Percentiles rank a stretch among this genome's conserved stretches.
phyloP scores from a whole-genome alignment of 108 stramenopile species.

The Nitzschia putrida region DNA sequence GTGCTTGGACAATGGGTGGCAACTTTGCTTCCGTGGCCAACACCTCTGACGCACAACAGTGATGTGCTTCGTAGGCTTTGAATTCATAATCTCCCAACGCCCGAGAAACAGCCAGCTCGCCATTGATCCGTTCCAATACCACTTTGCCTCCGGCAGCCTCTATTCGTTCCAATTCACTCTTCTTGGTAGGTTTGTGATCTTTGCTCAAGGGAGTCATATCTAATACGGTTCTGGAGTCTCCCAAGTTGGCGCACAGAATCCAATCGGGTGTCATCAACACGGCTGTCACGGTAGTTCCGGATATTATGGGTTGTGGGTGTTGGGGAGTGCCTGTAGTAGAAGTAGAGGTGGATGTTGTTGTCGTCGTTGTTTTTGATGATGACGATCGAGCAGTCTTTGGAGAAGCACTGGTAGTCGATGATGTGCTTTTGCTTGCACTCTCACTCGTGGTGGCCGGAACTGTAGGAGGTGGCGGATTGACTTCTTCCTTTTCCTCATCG shows the following conservation, averaged over 20 bases:
- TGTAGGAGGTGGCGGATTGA: not conserved
- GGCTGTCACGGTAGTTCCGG: conserved; percentile 87
- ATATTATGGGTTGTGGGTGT: conserved; percentile 7
- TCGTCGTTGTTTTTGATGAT: no score
- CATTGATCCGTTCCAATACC: conserved; percentile 86
- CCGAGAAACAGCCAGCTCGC: conserved; percentile 93
- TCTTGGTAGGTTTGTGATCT: conserved; percentile 95
- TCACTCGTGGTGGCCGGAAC: conserved; percentile 24
- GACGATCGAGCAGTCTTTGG: not conserved
- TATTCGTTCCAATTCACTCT: conserved; percentile 67
- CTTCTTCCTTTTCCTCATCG: no score
- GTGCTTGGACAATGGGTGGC: no score
- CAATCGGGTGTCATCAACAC: conserved; percentile 84
- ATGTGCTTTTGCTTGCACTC: not conserved
- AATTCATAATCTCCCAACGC: conserved; percentile 91
- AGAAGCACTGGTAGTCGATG: not conserved
- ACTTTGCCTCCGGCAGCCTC: conserved; percentile 79
- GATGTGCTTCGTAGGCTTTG: conserved; percentile 28
- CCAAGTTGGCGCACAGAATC: conserved; percentile 94
- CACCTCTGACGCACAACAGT: no score
- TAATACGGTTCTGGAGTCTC: conserved; percentile 84
- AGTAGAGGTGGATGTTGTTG: not conserved
- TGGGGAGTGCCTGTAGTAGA: no score
- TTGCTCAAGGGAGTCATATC: conserved; percentile 80
- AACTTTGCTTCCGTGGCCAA: no score